Base-by-base conservation (phyloP, 352 stramenopile genomes). In the Phytopythium boreale region DNA sequence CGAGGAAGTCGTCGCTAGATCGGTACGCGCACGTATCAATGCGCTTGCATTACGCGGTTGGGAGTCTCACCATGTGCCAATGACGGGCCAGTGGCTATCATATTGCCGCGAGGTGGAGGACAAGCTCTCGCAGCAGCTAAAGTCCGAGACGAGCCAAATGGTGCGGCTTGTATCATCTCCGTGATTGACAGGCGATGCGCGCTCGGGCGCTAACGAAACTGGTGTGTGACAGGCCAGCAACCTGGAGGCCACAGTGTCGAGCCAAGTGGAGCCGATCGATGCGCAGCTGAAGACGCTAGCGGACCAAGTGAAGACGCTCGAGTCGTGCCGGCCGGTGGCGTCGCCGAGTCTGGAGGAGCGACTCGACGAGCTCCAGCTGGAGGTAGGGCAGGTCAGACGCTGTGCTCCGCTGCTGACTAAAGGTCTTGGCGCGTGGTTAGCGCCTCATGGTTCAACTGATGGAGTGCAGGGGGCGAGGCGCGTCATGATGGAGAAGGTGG, bases 41-140 rank as follows among this genome's bases (percentile, higher is more conserved):
- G n/a, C 4, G 27, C 27, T 27, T 26, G n/a, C 4, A n/a, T 4
- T 26, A 44, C 0, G 14, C 34, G 19, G 10, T 19, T 19, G 34
- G 14, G 20, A 27, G n/a, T 19, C 31, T 59, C 24, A 59, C 53
- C 10, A 46, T 44, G 27, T 46, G 53, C 17, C 17, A 20, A 34
- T 47, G 26, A n/a, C 34, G 20, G 26, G 10, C 29, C 1, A 34
- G 26, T 43, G 29, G 50, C 9, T 14, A 12, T 43, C 36, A 1
- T 9, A 9, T n/a, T 47, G 34, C 24, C 53, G 20, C 7, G 53
- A 46, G n/a, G 20, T 36, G 20, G 36, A 59, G 53, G 5, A 14
- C 59, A 57, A 19, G 22, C 69, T 60, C 63, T 56, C 61, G 29
- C 37, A 29, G 62, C 69, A 34, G 44, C 61, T 15, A 60, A 67